Conservation (phyloP, 768 basidiomycete genomes). For the Macrocybe gigantea region DNA sequence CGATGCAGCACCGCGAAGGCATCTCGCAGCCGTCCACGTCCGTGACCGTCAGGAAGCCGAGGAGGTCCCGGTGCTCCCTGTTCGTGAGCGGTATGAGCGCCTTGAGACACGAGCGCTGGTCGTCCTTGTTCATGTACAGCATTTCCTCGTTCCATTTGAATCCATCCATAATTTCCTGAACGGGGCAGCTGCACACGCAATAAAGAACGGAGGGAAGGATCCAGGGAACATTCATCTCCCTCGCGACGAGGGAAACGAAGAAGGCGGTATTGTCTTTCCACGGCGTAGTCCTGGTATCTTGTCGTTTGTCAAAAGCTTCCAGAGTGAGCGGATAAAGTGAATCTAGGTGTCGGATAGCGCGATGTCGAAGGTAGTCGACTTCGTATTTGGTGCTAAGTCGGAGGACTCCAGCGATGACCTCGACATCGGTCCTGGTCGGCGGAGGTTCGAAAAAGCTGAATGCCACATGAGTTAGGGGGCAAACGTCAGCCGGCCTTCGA, state of each 20-base stretch:
- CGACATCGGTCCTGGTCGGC: slow-evolving; percentile 22
- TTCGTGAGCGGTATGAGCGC: slow-evolving; percentile 3
- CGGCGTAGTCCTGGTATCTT: slow-evolving; percentile 28
- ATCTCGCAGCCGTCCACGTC: slow-evolving; percentile 1
- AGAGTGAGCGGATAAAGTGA: slow-evolving; percentile 30
- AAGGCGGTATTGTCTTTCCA: slow-evolving; percentile 33
- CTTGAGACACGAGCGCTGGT: slow-evolving; percentile 3
- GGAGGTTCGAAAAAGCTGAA: slow-evolving; percentile 29
- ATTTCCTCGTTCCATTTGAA: slow-evolving; percentile 20
- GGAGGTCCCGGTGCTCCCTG: slow-evolving; percentile 3
- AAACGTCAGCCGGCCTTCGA: not conserved
- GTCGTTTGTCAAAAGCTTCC: slow-evolving; percentile 25
- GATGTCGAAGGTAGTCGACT: slow-evolving; percentile 24
- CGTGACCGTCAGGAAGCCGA: slow-evolving; percentile 4
- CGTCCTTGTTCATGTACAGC: not conserved
- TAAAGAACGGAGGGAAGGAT: slow-evolving; percentile 29
- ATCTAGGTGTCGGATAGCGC: slow-evolving; percentile 28
- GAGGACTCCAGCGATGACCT: slow-evolving; percentile 27
- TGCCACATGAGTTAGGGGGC: not conserved
- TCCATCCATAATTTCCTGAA: slow-evolving; percentile 30
- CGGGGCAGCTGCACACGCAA: slow-evolving; percentile 29
- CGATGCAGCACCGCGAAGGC: not conserved
- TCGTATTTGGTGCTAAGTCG: slow-evolving; percentile 34
- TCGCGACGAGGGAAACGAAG: slow-evolving; percentile 25
- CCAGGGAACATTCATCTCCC: slow-evolving; percentile 28